Evolutionary conservation across 1,284 basidiomycete species (phyloP), one percentile per base, ranked within the genome.

Genomic region (Schizopora paradoxa): DNA sequence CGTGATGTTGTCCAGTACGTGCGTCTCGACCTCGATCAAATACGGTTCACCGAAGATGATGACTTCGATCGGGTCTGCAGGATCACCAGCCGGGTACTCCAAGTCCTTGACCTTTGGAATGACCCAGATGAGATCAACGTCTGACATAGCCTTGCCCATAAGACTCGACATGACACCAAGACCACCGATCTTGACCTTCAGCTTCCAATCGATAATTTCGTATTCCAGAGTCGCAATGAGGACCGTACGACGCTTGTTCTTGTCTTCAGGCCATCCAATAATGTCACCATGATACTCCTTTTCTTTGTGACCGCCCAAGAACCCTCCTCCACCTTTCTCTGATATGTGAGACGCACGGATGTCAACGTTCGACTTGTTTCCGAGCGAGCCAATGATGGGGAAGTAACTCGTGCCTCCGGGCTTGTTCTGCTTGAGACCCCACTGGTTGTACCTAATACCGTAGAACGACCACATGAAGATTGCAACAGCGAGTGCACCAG

Each of bases 131-230:
- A 95, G 70, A 61, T 95, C 91, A 45, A 94, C 91, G 61, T 95
- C 91, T 41, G 85, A 88, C 91, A 95, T 95, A 4, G 91, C 90
- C 65, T 94, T 94, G 56, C 91, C 91, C 91, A 95, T 95, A 37
- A 95, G 72, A 65, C 84, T 85, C 4, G 91, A 93, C 91, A 95
- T 94, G 71, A 94, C 91, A 76, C 91, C 91, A 22, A 95, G 74
- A 68, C 91, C 91, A 69, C 91, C 91, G 55, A 94, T 94, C 74
- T 94, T 94, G 72, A 95, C 91, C 67, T 94, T 94, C 51, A 93
- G 66, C 68, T 93, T 93, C 91, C 91, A 95, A 62, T 94, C 91
- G 57, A 93, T 82, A 59, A 95, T 89, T 64, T 95, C 91, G 65
- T 95, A 95, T 66, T 95, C 91, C 48, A 95, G 75, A 0, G 91